These are phyloP conservation scores for Corylus heterophylla DNA, from an alignment of 306 rosid species.

Conservation along the genomic window DNA sequence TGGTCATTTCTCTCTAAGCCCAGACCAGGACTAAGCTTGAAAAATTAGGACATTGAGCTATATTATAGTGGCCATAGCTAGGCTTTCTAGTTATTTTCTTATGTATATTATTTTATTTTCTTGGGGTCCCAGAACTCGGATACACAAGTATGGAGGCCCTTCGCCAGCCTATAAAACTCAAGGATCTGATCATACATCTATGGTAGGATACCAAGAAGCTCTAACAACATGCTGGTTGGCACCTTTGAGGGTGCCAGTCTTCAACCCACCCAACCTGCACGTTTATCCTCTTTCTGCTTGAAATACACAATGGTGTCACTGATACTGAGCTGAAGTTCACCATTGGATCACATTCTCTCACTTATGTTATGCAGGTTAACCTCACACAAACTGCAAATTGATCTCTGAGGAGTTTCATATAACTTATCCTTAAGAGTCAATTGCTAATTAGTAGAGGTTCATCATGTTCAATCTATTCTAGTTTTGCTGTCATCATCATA, in stretches of 20 bases:
- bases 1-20: not conserved
- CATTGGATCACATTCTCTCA: not conserved
- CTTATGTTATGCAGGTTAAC: not conserved
- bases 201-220: not conserved
- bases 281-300: not conserved
- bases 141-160: not conserved
- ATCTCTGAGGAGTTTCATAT: not conserved
- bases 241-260: not conserved
- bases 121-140: not conserved
- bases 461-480: not conserved
- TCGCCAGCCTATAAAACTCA: not conserved
- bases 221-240: not conserved
- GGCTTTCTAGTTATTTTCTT: not conserved
- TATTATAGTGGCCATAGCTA: not conserved
- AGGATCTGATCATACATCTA: not conserved
- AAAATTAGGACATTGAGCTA: not conserved
- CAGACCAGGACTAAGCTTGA: not conserved
- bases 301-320: not conserved
- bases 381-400: not conserved
- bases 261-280: not conserved
- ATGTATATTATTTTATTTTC: not conserved
- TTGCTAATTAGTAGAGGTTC: not conserved
- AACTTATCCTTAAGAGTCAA: not conserved
- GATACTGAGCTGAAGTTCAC: not conserved
- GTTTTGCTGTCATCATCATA: not conserved